phyloP scores from a whole-genome alignment of 805 yeast genomes.

The Wickerhamomyces subpelliculosus region DNA sequence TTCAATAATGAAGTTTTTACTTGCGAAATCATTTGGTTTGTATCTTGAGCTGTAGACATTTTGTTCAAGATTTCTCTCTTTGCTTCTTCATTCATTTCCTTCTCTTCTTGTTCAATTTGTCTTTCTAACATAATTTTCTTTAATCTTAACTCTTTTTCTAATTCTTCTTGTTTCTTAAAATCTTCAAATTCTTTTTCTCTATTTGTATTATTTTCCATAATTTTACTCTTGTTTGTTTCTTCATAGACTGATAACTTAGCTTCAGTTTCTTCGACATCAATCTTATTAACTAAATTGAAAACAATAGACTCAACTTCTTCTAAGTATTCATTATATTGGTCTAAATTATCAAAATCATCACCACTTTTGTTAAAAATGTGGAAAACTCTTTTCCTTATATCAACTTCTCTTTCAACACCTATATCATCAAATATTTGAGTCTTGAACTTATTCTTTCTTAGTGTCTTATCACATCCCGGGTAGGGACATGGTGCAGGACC shows the following conservation, averaged over 20 bases:
- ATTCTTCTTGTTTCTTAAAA: conserved; percentile 54
- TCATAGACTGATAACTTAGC: conserved; percentile 63
- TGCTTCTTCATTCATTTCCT: conserved; percentile 45
- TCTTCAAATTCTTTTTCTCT: conserved; percentile 66
- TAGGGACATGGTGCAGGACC: conserved; percentile 99
- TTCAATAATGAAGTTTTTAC: conserved; percentile 49
- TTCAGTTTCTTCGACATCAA: conserved; percentile 65
- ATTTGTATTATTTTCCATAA: conserved; percentile 67
- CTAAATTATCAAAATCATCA: conserved; percentile 56
- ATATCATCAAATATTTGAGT: conserved; percentile 90
- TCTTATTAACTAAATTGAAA: conserved; percentile 64
- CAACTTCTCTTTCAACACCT: conserved; percentile 85
- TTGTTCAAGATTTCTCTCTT: conserved; percentile 50
- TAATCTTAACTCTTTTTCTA: conserved; percentile 60
- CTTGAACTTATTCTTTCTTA: conserved; percentile 86
- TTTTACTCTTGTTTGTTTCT: conserved; percentile 64
- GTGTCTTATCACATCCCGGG: conserved; percentile 78
- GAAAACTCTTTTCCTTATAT: conserved; percentile 72
- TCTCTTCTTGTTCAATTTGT: conserved; percentile 57
- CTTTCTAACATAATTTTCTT: conserved; percentile 46
- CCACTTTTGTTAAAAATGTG: conserved; percentile 74
- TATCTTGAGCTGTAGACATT: conserved; percentile 38
- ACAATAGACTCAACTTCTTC: conserved; percentile 80
- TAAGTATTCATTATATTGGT: conserved; percentile 67
- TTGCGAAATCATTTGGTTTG: conserved; percentile 43